phyloP scores from a whole-genome alignment of 2,329 filamentous ascomycete species.

The Mycocentrospora acerina region DNA sequence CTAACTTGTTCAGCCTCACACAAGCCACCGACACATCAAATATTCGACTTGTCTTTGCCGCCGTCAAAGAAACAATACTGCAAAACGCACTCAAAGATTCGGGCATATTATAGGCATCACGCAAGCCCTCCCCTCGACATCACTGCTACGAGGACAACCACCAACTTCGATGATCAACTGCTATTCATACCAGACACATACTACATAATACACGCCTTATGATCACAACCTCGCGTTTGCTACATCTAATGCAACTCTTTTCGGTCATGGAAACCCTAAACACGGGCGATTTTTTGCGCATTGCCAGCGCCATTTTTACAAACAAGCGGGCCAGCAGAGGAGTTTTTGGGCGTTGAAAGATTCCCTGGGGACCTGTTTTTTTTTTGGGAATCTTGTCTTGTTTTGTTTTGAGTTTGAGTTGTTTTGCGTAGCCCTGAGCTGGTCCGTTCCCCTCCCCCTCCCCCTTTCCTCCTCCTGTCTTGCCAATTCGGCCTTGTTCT shows the following conservation, averaged over 20 bases:
- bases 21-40: slow-evolving; percentile 99
- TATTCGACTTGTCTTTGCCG: slow-evolving; percentile 94
- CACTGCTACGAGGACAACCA: no score
- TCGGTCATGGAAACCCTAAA: slow-evolving; percentile 5
- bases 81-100: slow-evolving; percentile 98
- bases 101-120: slow-evolving; percentile 68
- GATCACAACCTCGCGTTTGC: slow-evolving; percentile 26
- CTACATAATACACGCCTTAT: slow-evolving; percentile 41
- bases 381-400: slow-evolving; percentile 1
- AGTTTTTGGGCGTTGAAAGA: no score
- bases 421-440: no score
- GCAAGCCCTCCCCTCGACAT: slow-evolving; percentile 1
- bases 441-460: no score
- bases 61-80: slow-evolving; percentile 97
- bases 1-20: slow-evolving; percentile 68
- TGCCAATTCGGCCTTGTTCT: no score
- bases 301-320: no score
- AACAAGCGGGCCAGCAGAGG: no score
- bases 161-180: slow-evolving; percentile 24
- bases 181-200: slow-evolving; percentile 33
- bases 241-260: slow-evolving; percentile 1
- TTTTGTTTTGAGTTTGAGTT: not conserved
- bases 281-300: no score
- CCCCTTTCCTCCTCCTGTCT: no score
- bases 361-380: no score